Percentiles rank a stretch among this genome's conserved stretches.
Conservation (phyloP, 2,329 filamentous ascomycete species). For the Fusarium sororula region DNA sequence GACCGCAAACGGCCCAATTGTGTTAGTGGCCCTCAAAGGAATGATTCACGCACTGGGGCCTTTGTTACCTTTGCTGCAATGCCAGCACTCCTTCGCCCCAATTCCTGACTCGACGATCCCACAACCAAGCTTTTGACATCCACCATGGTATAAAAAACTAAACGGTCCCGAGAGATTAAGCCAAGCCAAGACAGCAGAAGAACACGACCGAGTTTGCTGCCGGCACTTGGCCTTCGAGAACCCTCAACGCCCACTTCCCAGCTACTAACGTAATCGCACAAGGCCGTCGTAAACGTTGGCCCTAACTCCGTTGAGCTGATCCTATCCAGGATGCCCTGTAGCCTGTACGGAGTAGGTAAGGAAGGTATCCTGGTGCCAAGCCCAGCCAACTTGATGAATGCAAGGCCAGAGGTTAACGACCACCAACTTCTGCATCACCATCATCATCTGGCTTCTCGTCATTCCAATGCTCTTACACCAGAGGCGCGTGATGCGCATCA, state of each 20-base stretch:
- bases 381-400: slow-evolving; percentile 19
- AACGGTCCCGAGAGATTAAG: slow-evolving; percentile 22
- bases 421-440: background rate
- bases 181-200: slow-evolving; percentile 16
- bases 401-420: slow-evolving; percentile 8
- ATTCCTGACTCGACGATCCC: slow-evolving; percentile 28
- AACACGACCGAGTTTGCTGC: slow-evolving; percentile 5
- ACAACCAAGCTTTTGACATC: slow-evolving; percentile 5
- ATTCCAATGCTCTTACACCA: slow-evolving; percentile 31
- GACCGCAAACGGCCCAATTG: slow-evolving; percentile 23
- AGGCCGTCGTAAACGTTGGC: background rate
- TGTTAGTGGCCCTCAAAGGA: background rate
- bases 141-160: slow-evolving; percentile 17
- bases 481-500: slow-evolving; percentile 18
- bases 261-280: background rate
- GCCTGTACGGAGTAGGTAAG: background rate
- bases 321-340: slow-evolving; percentile 9
- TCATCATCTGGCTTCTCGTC: slow-evolving; percentile 5
- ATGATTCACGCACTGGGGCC: slow-evolving; percentile 7
- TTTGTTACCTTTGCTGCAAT: background rate
- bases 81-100: background rate
- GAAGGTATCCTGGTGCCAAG: slow-evolving; percentile 3
- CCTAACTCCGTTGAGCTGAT: slow-evolving; percentile 1
- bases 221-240: slow-evolving; percentile 28
- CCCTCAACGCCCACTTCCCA: background rate